These are phyloP conservation scores for Yarrowia deformans DNA, from an alignment of 805 yeast species.

Conservation along the genomic window DNA sequence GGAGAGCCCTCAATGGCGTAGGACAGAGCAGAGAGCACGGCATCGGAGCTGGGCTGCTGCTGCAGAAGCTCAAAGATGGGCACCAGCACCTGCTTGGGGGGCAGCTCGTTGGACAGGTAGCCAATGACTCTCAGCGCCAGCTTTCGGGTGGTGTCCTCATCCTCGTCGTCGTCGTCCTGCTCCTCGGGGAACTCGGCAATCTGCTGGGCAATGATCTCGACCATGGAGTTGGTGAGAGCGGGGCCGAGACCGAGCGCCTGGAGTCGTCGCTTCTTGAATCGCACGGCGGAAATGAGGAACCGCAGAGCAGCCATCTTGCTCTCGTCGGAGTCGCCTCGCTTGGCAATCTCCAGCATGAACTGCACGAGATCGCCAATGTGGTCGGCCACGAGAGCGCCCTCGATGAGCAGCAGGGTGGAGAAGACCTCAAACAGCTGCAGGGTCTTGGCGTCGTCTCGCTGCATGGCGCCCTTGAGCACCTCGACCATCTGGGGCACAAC, in stretches of 20 bases:
- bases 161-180: conserved; percentile 91
- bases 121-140: conserved; percentile 83
- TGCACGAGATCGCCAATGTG: conserved; percentile 71
- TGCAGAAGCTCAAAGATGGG: conserved; percentile 75
- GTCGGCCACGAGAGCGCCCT: conserved; percentile 79
- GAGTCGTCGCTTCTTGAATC: conserved; percentile 82
- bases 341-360: conserved; percentile 68
- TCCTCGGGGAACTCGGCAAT: conserved; percentile 78
- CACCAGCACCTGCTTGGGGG: conserved; percentile 88
- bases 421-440: conserved; percentile 82
- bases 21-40: conserved; percentile 81
- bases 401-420: conserved; percentile 78
- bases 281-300: conserved; percentile 78
- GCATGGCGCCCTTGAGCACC: conserved; percentile 77
- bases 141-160: conserved; percentile 80
- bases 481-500: conserved; percentile 81
- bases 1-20: conserved; percentile 93
- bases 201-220: conserved; percentile 78
- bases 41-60: conserved; percentile 61
- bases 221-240: conserved; percentile 72
- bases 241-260: conserved; percentile 84
- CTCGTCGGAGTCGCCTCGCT: conserved; percentile 74
- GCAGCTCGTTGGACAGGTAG: conserved; percentile 79
- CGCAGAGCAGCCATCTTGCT: conserved; percentile 82
- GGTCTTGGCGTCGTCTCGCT: conserved; percentile 75